Conservation (phyloP, 306 rosid genomes). For the Gastrolobium villosum region DNA sequence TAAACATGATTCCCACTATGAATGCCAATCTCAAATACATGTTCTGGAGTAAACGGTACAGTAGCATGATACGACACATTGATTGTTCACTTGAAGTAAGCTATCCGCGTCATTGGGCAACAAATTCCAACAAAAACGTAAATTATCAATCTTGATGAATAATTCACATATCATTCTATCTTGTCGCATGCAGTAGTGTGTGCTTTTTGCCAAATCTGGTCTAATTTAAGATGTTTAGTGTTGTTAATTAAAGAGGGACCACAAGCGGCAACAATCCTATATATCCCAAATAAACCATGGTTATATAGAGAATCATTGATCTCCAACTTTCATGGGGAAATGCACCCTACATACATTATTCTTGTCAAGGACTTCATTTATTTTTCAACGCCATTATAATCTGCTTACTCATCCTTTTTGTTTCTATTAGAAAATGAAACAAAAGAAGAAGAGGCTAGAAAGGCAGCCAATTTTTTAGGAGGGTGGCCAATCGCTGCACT, state of each 20-base stretch:
- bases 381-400: slow-evolving; percentile 42
- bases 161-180: neutral
- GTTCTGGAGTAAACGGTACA: slow-evolving; percentile 30
- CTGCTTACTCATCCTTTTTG: slow-evolving; percentile 51
- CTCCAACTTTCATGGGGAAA: slow-evolving; percentile 58
- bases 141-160: neutral
- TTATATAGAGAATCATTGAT: slow-evolving; percentile 32
- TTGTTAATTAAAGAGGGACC: slow-evolving; percentile 20
- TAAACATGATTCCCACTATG: slow-evolving; percentile 13
- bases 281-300: slow-evolving; percentile 41
- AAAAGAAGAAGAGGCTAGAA: slow-evolving; percentile 43
- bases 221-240: slow-evolving; percentile 7
- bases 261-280: slow-evolving; percentile 18
- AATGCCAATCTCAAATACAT: slow-evolving; percentile 3
- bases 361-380: slow-evolving; percentile 16
- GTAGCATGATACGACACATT: slow-evolving; percentile 31
- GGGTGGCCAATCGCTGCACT: slow-evolving; percentile 40
- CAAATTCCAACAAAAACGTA: neutral
- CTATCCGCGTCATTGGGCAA: slow-evolving; percentile 25
- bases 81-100: slow-evolving; percentile 4
- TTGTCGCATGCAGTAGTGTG: neutral
- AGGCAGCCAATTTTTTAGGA: slow-evolving; percentile 49
- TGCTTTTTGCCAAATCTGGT: slow-evolving; percentile 26
- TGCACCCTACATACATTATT: slow-evolving; percentile 33
- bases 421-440: slow-evolving; percentile 32